phyloP scores from a whole-genome alignment of 1,284 basidiomycete genomes.

The Earliella scabrosa region DNA sequence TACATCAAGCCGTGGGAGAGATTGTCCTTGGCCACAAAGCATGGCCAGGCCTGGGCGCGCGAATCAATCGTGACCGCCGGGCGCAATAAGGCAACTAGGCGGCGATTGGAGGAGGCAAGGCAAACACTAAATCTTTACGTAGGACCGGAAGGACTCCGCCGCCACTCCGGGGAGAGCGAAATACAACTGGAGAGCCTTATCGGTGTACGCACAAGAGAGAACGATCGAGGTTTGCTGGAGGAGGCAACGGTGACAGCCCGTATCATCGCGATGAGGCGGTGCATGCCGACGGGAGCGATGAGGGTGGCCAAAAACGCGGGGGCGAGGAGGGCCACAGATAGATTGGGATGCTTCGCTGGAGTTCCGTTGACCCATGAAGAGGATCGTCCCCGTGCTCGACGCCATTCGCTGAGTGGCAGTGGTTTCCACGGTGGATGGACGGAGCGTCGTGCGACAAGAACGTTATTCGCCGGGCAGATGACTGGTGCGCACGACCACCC shows the following conservation, averaged over 20 bases:
- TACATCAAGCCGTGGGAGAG: no score
- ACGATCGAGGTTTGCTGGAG: background rate
- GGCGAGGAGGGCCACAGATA: background rate
- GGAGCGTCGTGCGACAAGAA: constrained; percentile 20
- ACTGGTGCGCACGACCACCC: constrained; percentile 10
- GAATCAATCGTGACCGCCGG: no score
- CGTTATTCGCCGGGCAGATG: constrained; percentile 20
- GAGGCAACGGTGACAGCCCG: background rate
- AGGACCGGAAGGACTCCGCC: constrained; percentile 1
- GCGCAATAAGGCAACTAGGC: no score
- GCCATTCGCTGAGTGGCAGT: constrained; percentile 21
- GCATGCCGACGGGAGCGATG: background rate
- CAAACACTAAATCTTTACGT: constrained; percentile 26
- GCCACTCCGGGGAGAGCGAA: constrained; percentile 4
- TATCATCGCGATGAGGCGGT: background rate
- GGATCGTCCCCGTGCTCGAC: constrained; percentile 24
- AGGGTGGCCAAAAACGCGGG: background rate
- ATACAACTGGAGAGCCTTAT: constrained; percentile 8
- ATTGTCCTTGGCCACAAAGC: no score
- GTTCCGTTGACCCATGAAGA: background rate
- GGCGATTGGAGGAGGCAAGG: constrained; percentile 23
- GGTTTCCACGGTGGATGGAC: constrained; percentile 17
- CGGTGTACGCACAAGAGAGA: constrained; percentile 4
- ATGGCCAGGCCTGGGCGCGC: no score
- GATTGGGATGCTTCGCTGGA: background rate